Evolutionary conservation across 805 yeast species (phyloP).

Genomic region (Cyberlindnera bimundalis): DNA sequence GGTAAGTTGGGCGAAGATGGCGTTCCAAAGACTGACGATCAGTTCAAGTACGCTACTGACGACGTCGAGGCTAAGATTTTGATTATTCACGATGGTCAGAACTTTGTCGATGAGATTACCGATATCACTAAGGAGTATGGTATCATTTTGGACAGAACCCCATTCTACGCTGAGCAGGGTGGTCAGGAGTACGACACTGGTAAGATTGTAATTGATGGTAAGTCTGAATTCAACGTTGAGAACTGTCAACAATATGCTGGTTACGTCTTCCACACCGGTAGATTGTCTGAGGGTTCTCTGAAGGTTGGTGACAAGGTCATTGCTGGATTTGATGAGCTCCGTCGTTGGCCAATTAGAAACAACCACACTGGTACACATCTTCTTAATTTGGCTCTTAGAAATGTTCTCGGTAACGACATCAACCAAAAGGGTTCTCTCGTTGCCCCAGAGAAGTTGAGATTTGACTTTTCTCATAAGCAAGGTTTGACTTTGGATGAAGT

Average conservation of each 20-base stretch:
- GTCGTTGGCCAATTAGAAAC: conserved; percentile 95
- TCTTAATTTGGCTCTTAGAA: conserved; percentile 82
- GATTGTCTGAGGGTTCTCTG: conserved; percentile 70
- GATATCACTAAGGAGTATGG: conserved; percentile 62
- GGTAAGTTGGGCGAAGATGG: conserved; percentile 61
- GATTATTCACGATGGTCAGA: conserved; percentile 64
- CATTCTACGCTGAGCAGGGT: conserved; percentile 98
- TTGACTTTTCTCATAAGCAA: conserved; percentile 93
- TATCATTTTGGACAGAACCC: conserved; percentile 80
- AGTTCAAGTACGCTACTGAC: conserved; percentile 68
- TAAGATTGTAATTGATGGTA: conserved; percentile 82
- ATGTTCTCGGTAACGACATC: conserved; percentile 79
- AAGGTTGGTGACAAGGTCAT: conserved; percentile 66
- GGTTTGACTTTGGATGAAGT: conserved; percentile 73
- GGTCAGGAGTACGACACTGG: conserved; percentile 98
- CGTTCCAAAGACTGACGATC: conserved; percentile 81
- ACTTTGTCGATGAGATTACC: conserved; percentile 51
- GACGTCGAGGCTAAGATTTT: conserved; percentile 67
- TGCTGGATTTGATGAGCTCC: conserved; percentile 86
- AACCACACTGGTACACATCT: conserved; percentile 99
- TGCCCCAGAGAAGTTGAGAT: conserved; percentile 91
- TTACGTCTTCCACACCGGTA: conserved; percentile 93
- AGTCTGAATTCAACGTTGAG: conserved; percentile 81
- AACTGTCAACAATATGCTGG: conserved; percentile 94
- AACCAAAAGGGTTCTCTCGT: conserved; percentile 98